phyloP scores from a whole-genome alignment of 2,329 filamentous ascomycete species.

The Eutypa lata region DNA sequence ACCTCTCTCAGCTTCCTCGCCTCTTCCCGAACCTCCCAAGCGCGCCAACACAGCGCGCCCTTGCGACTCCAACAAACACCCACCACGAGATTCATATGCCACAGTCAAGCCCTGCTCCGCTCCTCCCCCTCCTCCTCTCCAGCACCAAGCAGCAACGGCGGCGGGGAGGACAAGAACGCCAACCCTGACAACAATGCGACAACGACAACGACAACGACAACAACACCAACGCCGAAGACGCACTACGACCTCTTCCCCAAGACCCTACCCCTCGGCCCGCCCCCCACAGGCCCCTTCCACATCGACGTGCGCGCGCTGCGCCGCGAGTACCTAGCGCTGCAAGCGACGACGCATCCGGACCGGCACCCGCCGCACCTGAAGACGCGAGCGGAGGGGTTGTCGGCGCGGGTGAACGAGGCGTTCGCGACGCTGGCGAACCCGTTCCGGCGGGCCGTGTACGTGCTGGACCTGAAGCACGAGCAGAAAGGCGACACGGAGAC shows the following conservation, averaged over 20 bases:
- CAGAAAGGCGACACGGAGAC: slow-evolving; percentile 28
- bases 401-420: slow-evolving; percentile 83
- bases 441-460: slow-evolving; percentile 81
- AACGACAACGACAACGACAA: background rate
- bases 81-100: background rate
- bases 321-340: slow-evolving; percentile 81
- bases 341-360: slow-evolving; percentile 75
- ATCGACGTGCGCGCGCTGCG: slow-evolving; percentile 70
- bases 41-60: background rate
- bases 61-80: background rate
- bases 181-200: background rate
- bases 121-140: background rate
- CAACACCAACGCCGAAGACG: slow-evolving; percentile 37
- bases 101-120: background rate
- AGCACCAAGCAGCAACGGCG: background rate
- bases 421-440: slow-evolving; percentile 82
- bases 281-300: slow-evolving; percentile 71
- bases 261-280: slow-evolving; percentile 73
- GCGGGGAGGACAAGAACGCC: too few species aligned
- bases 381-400: slow-evolving; percentile 69
- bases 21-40: background rate
- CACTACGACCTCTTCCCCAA: slow-evolving; percentile 88
- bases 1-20: background rate
- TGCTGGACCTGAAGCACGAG: slow-evolving; percentile 66
- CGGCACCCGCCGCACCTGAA: slow-evolving; percentile 54